Conservation (phyloP, 2,329 filamentous ascomycete genomes). For the Fusarium solani-melongenae region DNA sequence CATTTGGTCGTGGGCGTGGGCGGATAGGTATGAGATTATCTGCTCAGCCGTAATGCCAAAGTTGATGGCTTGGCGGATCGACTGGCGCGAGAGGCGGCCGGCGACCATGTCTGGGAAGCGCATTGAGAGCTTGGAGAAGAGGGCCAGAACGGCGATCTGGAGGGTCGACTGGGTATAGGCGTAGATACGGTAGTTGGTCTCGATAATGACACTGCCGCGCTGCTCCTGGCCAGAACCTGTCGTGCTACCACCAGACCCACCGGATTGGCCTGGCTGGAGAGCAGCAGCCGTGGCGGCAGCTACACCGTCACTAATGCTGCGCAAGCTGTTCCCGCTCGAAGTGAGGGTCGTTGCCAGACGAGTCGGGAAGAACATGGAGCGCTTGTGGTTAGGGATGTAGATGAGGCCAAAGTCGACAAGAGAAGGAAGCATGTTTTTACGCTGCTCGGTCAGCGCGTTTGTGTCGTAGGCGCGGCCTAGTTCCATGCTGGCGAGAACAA, state of each 20-base stretch:
- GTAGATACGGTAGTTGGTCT: slow-evolving; percentile 98
- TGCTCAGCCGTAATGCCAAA: slow-evolving; percentile 95
- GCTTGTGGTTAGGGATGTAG: slow-evolving; percentile 72
- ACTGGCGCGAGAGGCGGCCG: slow-evolving; percentile 88
- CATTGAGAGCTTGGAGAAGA: slow-evolving; percentile 89
- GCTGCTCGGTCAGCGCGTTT: slow-evolving; percentile 81
- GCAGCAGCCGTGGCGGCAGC: slow-evolving; percentile 70
- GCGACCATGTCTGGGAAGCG: slow-evolving; percentile 96
- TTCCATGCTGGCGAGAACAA: slow-evolving; percentile 92
- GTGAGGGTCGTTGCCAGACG: slow-evolving; percentile 94
- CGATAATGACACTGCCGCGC: slow-evolving; percentile 91
- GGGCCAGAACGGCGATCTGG: slow-evolving; percentile 91
- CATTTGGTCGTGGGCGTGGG: slow-evolving; percentile 96
- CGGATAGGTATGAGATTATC: slow-evolving; percentile 91
- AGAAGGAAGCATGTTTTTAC: slow-evolving; percentile 89
- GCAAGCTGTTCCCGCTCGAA: slow-evolving; percentile 76
- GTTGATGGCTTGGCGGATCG: slow-evolving; percentile 86
- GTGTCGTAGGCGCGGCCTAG: slow-evolving; percentile 93
- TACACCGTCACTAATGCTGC: slow-evolving; percentile 75
- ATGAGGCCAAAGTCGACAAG: slow-evolving; percentile 94
- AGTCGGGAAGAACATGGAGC: slow-evolving; percentile 84
- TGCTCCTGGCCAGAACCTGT: slow-evolving; percentile 53
- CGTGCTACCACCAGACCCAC: slow-evolving; percentile 47
- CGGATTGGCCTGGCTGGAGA: slow-evolving; percentile 50
- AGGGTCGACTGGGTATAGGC: slow-evolving; percentile 95